These are phyloP conservation scores for Polygonum maritimum DNA, from an alignment of 148 eudicot genomes.

Conservation along the genomic window DNA sequence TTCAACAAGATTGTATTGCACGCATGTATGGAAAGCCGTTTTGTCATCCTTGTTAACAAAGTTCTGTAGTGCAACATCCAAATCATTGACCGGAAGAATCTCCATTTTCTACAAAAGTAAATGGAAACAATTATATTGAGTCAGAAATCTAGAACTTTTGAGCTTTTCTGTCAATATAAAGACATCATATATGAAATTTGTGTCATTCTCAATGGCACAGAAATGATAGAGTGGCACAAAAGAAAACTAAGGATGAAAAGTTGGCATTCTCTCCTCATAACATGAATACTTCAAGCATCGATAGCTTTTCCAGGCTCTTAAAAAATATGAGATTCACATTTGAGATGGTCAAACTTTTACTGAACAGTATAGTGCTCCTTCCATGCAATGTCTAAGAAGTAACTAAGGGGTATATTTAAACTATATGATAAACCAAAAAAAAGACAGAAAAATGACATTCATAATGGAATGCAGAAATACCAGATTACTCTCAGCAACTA, in stretches of 20 bases:
- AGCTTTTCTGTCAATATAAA: background rate
- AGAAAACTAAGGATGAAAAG: background rate
- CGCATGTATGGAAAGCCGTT: constrained; percentile 80
- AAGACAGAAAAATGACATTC: background rate
- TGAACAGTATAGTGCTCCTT: background rate
- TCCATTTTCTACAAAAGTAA: constrained; percentile 74
- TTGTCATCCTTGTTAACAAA: constrained; percentile 96
- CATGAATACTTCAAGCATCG: background rate
- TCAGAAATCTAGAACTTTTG: background rate
- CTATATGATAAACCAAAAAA: background rate
- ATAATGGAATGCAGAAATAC: constrained; percentile 25
- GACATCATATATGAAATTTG: background rate
- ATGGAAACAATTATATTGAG: background rate
- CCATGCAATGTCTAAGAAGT: background rate
- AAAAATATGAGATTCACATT: background rate
- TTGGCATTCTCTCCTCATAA: too few species aligned
- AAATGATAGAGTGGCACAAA: background rate
- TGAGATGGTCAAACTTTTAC: background rate
- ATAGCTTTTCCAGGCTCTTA: background rate
- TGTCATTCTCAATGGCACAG: background rate
- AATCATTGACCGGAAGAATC: constrained; percentile 93
- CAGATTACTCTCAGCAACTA: constrained; percentile 95
- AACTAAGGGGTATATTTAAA: background rate
- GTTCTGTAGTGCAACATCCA: constrained; percentile 90
- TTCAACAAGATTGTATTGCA: constrained; percentile 88